Percentiles rank a stretch among this genome's conserved stretches.
These are phyloP conservation scores for Colletotrichum sp. DNA, from an alignment of 2,329 filamentous ascomycete species.

Conservation along the genomic window DNA sequence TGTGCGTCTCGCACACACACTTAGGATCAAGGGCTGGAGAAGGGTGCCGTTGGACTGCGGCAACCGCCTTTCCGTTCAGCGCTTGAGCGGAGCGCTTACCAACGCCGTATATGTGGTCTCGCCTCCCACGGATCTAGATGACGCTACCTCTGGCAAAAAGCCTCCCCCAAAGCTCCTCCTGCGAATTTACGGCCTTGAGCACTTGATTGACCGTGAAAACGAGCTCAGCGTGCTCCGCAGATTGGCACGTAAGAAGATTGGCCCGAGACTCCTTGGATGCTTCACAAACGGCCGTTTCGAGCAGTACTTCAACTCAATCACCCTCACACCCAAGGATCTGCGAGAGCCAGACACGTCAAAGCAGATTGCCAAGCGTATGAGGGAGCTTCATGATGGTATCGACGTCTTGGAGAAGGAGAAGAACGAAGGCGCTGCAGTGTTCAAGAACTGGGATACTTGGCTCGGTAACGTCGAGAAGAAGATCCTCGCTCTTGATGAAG, in stretches of 20 bases:
- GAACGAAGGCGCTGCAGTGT: constrained; percentile 80
- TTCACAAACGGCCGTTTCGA: constrained; percentile 97
- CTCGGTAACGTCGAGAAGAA: constrained; percentile 68
- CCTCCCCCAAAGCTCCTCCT: constrained; percentile 75
- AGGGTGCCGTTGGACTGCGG: constrained; percentile 76
- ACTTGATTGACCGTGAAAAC: constrained; percentile 91
- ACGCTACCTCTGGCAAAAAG: constrained; percentile 45
- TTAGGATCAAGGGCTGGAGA: constrained; percentile 91
- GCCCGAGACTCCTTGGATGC: constrained; percentile 86
- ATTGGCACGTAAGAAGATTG: constrained; percentile 89
- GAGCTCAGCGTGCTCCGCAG: constrained; percentile 87
- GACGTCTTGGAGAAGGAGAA: constrained; percentile 82
- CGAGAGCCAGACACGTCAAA: constrained; percentile 82
- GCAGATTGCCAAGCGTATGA: constrained; percentile 97
- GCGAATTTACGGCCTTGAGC: constrained; percentile 92
- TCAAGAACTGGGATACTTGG: constrained; percentile 96
- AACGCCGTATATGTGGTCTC: constrained; percentile 96
- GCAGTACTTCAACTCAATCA: constrained; percentile 85
- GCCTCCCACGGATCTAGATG: constrained; percentile 68
- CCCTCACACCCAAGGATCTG: constrained; percentile 78
- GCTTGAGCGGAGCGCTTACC: constrained; percentile 88
- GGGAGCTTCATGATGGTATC: constrained; percentile 92
- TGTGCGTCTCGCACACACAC: constrained; percentile 83
- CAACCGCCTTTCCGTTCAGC: constrained; percentile 70
- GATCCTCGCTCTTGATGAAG: constrained; percentile 59